Conservation (phyloP, 148 eudicot species). For the Dianthus caryophyllus region DNA sequence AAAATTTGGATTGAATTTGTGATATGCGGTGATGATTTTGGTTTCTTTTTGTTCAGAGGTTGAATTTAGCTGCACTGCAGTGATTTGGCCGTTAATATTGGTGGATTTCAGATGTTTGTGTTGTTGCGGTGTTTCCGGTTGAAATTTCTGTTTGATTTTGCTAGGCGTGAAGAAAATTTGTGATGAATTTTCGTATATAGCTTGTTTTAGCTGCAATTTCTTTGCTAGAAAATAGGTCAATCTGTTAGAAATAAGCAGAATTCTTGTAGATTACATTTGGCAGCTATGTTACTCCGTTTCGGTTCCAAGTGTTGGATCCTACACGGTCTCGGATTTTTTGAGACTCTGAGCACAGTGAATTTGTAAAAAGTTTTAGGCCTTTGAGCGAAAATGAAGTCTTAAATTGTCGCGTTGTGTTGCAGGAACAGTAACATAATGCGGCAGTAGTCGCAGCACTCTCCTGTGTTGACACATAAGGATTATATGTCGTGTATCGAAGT, state of each 20-base stretch:
- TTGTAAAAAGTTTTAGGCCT: no score
- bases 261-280: background rate
- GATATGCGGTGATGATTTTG: background rate
- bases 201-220: background rate
- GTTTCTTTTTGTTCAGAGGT: background rate
- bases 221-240: background rate
- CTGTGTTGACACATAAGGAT: no score
- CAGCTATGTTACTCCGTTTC: no score
- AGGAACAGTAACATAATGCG: no score
- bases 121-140: background rate
- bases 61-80: background rate
- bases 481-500: no score
- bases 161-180: background rate
- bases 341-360: no score
- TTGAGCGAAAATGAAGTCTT: no score
- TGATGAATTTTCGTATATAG: background rate
- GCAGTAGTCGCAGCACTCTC: no score
- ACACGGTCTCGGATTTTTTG: no score
- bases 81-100: background rate
- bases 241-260: background rate
- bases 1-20: background rate
- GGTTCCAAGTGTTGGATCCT: no score
- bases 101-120: background rate
- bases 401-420: no score
- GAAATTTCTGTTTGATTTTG: background rate